These are phyloP conservation scores for Mortierella sp. DNA, from an alignment of 371 early-diverging fungal species.

Conservation along the genomic window DNA sequence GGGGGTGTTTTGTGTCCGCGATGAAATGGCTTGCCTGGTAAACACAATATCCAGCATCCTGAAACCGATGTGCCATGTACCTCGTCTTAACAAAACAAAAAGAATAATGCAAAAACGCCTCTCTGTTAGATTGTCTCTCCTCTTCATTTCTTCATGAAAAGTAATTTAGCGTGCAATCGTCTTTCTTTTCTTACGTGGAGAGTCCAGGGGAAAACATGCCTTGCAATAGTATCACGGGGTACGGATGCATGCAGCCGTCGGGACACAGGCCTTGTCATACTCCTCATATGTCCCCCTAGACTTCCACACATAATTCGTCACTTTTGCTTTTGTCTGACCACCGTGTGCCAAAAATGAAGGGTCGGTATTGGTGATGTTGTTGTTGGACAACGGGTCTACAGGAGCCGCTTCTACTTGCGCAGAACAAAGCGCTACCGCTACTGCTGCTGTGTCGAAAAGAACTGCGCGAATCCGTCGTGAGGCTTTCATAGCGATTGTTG, in stretches of 20 bases:
- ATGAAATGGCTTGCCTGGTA: constrained; percentile 8
- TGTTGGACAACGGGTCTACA: too few relatives aligned
- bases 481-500: too few relatives aligned
- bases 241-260: background rate
- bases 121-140: background rate
- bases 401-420: too few relatives aligned
- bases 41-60: constrained; percentile 20
- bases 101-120: background rate
- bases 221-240: constrained; percentile 4
- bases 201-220: background rate
- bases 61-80: constrained; percentile 16
- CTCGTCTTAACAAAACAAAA: background rate
- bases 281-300: background rate
- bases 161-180: background rate
- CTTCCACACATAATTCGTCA: background rate
- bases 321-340: background rate
- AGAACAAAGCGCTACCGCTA: too few relatives aligned
- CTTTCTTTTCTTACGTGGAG: background rate
- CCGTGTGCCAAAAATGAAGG: too few relatives aligned
- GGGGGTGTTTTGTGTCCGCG: background rate
- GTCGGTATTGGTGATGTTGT: too few relatives aligned
- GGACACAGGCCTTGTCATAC: background rate
- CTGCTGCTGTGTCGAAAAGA: too few relatives aligned
- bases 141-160: background rate
- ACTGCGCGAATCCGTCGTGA: too few relatives aligned